Evolutionary conservation across 805 yeast genomes (phyloP), one percentile per base, ranked within the genome.

Genomic region (Jamesozyma spencerorum): DNA sequence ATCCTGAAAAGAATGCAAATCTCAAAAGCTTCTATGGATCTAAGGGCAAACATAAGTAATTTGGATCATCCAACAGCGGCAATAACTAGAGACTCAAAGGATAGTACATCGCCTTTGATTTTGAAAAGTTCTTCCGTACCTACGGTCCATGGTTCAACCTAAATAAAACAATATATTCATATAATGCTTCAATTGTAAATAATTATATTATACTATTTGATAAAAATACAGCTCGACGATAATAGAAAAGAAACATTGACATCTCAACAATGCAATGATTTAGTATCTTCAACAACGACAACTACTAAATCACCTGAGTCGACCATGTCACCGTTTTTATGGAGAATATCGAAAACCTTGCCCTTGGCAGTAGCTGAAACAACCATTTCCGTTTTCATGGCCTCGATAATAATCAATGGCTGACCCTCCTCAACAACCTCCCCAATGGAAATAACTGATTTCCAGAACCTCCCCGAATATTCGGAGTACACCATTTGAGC

Each of bases 351-450:
- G 37, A 74, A 57, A 18, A 85, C 88, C 55, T 75, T 81, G 53
- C 95, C 94, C 18, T 69, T 67, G 41, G 57, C 68, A 1, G 94
- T 72, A 17, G 97, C 77, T 40, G 64, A 69, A 28, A 90, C 94
- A 38, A 77, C 74, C 97, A 90, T 90, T 65, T 90, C 98, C 0
- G 97, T 92, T 71, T 90, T 90, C 98, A 90, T 90, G 41, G 98
- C 97, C 64, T 90, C 98, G 40, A 90, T 85, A 31, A 92, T 86
- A 49, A 90, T 74, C 46, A 90, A 69, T 4, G 86, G 86, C 52
- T 85, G 90, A 27, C 88, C 94, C 36, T 65, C 72, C 39, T 68
- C 65, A 20, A 90, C 94, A 4, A 48, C 63, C 52, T 84, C 92
- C 18, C 96, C 96, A 35, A 73, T 88, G 42, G 71, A 65, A 22